Evolutionary conservation across 1,139 yeast genomes (phyloP).

Genomic region (Protomyces macrosporus): DNA sequence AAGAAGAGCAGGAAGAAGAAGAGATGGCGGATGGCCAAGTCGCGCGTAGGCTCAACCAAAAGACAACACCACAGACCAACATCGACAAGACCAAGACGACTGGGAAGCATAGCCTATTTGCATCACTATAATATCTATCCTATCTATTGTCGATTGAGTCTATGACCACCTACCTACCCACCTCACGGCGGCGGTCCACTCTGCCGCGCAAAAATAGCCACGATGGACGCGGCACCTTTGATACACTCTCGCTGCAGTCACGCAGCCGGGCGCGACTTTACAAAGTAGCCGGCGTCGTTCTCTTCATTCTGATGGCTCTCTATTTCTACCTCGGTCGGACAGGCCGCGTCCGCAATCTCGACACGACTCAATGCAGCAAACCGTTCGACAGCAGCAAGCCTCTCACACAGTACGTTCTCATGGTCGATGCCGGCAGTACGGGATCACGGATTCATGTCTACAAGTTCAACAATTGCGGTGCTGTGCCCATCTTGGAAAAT

Average conservation of each 20-base stretch:
- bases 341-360: background rate
- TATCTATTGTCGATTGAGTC: too few species aligned
- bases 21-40: too few species aligned
- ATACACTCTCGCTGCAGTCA: conserved; percentile 7
- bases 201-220: conserved; percentile 4
- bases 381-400: conserved; percentile 32
- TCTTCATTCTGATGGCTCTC: background rate
- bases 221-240: conserved; percentile 2
- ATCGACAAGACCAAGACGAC: background rate
- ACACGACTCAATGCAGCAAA: conserved; percentile 25
- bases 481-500: conserved; percentile 70
- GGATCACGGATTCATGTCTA: conserved; percentile 95
- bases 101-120: background rate
- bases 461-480: conserved; percentile 75
- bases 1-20: too few species aligned
- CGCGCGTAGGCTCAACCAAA: too few species aligned
- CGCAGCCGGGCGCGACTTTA: conserved; percentile 1
- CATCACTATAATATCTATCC: too few species aligned
- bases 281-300: background rate
- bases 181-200: conserved; percentile 16
- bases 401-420: conserved; percentile 57
- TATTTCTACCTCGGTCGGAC: background rate
- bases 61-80: background rate
- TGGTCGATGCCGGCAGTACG: conserved; percentile 96
- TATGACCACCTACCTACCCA: conserved; percentile 13